These are phyloP conservation scores for Eucalyptus brandiana DNA, from an alignment of 345 rosid species.

Conservation along the genomic window DNA sequence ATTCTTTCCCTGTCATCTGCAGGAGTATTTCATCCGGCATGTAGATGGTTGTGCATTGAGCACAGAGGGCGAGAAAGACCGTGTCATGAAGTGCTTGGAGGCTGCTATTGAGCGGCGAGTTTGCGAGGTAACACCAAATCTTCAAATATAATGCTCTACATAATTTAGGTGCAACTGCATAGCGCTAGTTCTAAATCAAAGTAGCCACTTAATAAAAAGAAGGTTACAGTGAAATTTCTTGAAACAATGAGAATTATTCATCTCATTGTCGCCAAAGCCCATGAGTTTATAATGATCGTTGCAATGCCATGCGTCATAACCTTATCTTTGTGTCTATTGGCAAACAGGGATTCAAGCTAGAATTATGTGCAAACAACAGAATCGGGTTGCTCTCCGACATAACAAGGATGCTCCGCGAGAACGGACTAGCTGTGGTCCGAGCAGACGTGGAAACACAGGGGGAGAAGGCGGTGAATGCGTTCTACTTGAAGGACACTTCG, in stretches of 20 bases:
- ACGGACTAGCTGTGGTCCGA: constrained; percentile 52
- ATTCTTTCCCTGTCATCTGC: not conserved
- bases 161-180: not conserved
- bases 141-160: not conserved
- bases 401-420: constrained; percentile 53
- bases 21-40: constrained; percentile 27
- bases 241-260: not conserved
- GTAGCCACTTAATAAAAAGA: not conserved
- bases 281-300: not conserved
- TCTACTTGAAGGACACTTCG: constrained; percentile 40
- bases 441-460: constrained; percentile 64
- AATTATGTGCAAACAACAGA: constrained; percentile 47
- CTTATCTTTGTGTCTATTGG: not conserved
- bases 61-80: constrained; percentile 20
- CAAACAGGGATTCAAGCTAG: constrained; percentile 42
- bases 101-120: constrained; percentile 46
- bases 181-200: not conserved
- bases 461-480: constrained; percentile 38
- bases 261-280: not conserved
- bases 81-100: constrained; percentile 40
- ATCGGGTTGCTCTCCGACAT: constrained; percentile 59
- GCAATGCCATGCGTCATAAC: too few relatives aligned
- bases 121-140: constrained; percentile 19
- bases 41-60: constrained; percentile 13
- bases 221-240: not conserved